phyloP scores from a whole-genome alignment of 768 basidiomycete species.

The Daedaleopsis sinensis region DNA sequence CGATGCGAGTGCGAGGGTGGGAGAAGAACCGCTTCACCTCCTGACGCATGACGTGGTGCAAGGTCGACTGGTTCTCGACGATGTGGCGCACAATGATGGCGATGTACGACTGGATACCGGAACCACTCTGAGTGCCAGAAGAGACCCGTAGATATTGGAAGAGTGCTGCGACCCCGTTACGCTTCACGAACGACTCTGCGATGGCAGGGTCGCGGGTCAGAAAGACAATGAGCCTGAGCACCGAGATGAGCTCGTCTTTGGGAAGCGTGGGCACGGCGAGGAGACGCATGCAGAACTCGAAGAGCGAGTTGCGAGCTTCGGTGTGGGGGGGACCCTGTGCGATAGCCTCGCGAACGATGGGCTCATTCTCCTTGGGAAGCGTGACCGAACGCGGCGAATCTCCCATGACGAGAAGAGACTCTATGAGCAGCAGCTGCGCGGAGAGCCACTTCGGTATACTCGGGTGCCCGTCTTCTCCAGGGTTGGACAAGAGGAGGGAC shows the following conservation, averaged over 20 bases:
- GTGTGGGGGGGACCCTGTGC: conserved; percentile 61
- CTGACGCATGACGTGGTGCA: conserved; percentile 78
- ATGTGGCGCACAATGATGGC: conserved; percentile 90
- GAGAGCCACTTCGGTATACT: conserved; percentile 85
- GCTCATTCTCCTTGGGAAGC: conserved; percentile 73
- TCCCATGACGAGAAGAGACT: conserved; percentile 76
- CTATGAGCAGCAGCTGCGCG: conserved; percentile 81
- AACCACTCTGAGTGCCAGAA: conserved; percentile 48
- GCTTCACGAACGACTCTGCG: conserved; percentile 69
- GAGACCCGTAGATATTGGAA: conserved; percentile 67
- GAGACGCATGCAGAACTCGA: conserved; percentile 77
- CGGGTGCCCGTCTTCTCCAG: conserved; percentile 54
- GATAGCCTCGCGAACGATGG: conserved; percentile 53
- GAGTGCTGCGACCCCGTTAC: conserved; percentile 62
- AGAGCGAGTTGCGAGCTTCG: conserved; percentile 66
- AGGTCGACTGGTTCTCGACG: conserved; percentile 70
- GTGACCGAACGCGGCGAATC: conserved; percentile 70
- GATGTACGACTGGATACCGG: conserved; percentile 80
- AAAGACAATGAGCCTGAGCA: conserved; percentile 80
- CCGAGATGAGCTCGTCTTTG: conserved; percentile 81
- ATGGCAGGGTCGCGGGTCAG: conserved; percentile 73
- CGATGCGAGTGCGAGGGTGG: conserved; percentile 65
- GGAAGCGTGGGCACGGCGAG: conserved; percentile 65
- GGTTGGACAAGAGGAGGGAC: conserved; percentile 63
- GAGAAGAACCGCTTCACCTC: conserved; percentile 82